Evolutionary conservation across 805 yeast genomes (phyloP).

Genomic region (Starmerella sp.): DNA sequence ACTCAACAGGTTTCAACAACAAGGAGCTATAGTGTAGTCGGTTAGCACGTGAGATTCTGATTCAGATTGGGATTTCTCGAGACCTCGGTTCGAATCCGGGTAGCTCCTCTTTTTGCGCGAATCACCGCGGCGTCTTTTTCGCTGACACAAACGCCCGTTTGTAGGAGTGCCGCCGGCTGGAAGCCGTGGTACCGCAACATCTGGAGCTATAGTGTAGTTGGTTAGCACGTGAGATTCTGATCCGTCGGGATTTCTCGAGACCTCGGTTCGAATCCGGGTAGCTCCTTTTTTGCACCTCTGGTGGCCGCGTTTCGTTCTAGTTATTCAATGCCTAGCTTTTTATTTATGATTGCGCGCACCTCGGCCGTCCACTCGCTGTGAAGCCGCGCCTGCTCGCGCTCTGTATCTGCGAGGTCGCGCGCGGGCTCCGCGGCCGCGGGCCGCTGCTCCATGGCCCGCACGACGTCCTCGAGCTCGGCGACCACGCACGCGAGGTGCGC

Average conservation of each 20-base stretch:
- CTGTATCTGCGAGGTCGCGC: background rate
- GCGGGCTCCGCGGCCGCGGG: background rate
- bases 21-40: constrained; percentile 23
- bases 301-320: background rate
- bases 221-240: constrained; percentile 24
- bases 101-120: constrained; percentile 18
- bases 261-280: constrained; percentile 24
- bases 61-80: constrained; percentile 19
- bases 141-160: too few relatives aligned
- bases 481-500: background rate
- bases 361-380: background rate
- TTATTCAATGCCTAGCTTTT: background rate
- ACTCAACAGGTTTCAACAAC: background rate
- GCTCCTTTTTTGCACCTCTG: constrained; percentile 16
- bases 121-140: too few relatives aligned
- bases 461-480: background rate
- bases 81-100: constrained; percentile 25
- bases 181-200: too few relatives aligned
- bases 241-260: constrained; percentile 21
- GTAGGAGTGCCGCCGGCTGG: too few relatives aligned
- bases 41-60: constrained; percentile 24
- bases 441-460: background rate
- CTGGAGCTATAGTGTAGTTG: constrained; percentile 19
- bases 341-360: background rate
- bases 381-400: background rate